Conservation (phyloP, 306 rosid species). For the Purshia tridentata region DNA sequence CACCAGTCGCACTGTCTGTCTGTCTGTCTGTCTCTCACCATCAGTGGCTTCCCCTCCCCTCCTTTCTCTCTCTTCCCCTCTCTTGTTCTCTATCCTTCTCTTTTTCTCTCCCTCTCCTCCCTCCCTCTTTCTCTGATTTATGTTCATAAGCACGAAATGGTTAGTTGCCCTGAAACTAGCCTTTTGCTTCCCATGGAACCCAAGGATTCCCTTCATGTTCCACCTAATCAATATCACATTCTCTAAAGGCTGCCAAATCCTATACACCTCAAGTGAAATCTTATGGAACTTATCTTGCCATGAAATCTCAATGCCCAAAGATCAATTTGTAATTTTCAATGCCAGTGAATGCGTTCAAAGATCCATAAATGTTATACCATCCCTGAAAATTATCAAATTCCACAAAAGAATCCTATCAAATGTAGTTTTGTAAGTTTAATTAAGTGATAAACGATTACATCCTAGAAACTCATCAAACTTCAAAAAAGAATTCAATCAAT, state of each 20-base stretch:
- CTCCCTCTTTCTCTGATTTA: conserved; percentile 8
- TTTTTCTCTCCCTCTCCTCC: too few species aligned
- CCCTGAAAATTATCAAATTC: conserved; percentile 56
- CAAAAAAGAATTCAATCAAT: background rate
- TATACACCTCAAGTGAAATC: conserved; percentile 67
- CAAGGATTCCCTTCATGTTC: conserved; percentile 83
- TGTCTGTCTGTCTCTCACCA: too few species aligned
- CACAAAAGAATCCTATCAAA: background rate
- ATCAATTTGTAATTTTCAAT: conserved; percentile 85
- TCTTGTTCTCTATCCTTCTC: too few species aligned
- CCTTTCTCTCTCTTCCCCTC: too few species aligned
- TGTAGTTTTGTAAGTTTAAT: background rate
- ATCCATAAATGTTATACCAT: conserved; percentile 76
- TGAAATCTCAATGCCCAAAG: conserved; percentile 96
- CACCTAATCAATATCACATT: conserved; percentile 81
- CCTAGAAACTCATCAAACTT: background rate
- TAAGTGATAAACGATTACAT: background rate
- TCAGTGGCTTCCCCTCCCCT: too few species aligned
- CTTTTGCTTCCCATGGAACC: conserved; percentile 92
- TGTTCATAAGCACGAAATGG: conserved; percentile 81
- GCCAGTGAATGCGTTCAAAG: conserved; percentile 77
- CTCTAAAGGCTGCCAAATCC: conserved; percentile 97
- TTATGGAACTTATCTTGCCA: conserved; percentile 74
- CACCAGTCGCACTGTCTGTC: too few species aligned
- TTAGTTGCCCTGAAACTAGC: conserved; percentile 79